Conservation (phyloP, 1,284 basidiomycete genomes). For the Ganoderma lucidum region DNA sequence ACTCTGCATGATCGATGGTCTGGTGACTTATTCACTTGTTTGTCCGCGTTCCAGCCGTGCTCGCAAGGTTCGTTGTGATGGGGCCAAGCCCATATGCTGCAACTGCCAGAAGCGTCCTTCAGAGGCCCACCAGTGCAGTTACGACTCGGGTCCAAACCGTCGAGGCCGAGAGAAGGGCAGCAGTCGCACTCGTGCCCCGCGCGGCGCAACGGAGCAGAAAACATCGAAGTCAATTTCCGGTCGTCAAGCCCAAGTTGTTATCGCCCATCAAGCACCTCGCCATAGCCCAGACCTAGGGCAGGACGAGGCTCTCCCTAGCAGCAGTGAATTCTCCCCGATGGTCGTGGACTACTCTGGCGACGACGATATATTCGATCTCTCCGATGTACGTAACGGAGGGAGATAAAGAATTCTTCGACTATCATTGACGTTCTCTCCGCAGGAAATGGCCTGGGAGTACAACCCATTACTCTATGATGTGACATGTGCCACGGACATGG, state of each 20-base stretch:
- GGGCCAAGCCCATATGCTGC: slow-evolving; percentile 74
- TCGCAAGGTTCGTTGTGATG: slow-evolving; percentile 82
- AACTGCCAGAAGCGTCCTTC: slow-evolving; percentile 66
- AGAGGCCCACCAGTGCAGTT: slow-evolving; percentile 44
- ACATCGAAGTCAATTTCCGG: slow-evolving; percentile 14
- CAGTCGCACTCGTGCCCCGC: slow-evolving; percentile 61
- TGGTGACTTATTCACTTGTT: background rate
- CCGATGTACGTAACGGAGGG: slow-evolving; percentile 14
- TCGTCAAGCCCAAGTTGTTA: background rate
- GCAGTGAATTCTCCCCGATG: background rate
- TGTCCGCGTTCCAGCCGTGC: slow-evolving; percentile 55
- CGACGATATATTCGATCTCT: slow-evolving; percentile 3
- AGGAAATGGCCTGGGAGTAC: slow-evolving; percentile 22
- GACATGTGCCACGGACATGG: background rate
- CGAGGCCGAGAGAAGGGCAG: slow-evolving; percentile 74
- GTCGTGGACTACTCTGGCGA: background rate
- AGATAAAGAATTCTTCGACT: background rate
- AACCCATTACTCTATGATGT: slow-evolving; percentile 24
- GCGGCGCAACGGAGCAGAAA: background rate
- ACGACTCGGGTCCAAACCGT: slow-evolving; percentile 74
- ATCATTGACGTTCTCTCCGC: background rate
- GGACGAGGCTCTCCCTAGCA: background rate
- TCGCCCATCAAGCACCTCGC: background rate
- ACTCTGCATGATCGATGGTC: background rate
- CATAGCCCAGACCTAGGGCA: background rate